Conservation (phyloP, 1,284 basidiomycete species). For the Heliocybe sulcata region DNA sequence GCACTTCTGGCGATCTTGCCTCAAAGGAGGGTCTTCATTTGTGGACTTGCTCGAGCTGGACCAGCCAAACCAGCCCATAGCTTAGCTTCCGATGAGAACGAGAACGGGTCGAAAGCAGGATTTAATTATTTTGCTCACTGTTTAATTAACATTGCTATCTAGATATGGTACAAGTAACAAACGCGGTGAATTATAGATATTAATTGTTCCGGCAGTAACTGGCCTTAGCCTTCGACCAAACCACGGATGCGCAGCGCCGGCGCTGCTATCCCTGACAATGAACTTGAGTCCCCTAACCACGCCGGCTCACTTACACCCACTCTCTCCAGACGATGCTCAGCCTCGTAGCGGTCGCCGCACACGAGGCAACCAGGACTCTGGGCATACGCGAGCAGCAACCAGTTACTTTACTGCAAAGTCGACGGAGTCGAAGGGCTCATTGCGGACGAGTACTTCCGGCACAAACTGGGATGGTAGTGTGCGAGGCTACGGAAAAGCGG, state of each 20-base stretch:
- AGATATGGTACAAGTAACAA: no score
- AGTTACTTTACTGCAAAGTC: constrained; percentile 58
- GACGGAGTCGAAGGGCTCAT: constrained; percentile 23
- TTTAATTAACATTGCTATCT: no score
- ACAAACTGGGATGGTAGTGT: constrained; percentile 59
- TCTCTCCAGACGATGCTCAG: constrained; percentile 1
- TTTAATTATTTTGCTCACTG: no score
- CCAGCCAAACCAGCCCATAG: constrained; percentile 28
- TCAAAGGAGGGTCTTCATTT: constrained; percentile 35
- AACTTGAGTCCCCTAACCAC: constrained; percentile 6
- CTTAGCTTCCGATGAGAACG: constrained; percentile 7
- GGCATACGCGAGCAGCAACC: constrained; percentile 20
- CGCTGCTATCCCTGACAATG: not conserved
- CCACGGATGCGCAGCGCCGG: no score
- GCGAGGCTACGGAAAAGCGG: constrained; percentile 38
- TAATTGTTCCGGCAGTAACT: no score
- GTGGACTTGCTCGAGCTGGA: constrained; percentile 11
- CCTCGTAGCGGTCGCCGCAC: not conserved
- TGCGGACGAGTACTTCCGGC: constrained; percentile 7
- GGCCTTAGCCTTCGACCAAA: no score
- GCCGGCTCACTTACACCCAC: constrained; percentile 3
- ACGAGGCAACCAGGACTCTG: constrained; percentile 15
- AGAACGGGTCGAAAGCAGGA: not conserved
- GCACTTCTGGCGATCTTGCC: constrained; percentile 59
- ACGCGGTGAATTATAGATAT: no score